A percentile compares a stretch with the other conserved stretches of the same genome.
phyloP scores from a whole-genome alignment of 257 asterid genomes.

The Coffea eugenioides region DNA sequence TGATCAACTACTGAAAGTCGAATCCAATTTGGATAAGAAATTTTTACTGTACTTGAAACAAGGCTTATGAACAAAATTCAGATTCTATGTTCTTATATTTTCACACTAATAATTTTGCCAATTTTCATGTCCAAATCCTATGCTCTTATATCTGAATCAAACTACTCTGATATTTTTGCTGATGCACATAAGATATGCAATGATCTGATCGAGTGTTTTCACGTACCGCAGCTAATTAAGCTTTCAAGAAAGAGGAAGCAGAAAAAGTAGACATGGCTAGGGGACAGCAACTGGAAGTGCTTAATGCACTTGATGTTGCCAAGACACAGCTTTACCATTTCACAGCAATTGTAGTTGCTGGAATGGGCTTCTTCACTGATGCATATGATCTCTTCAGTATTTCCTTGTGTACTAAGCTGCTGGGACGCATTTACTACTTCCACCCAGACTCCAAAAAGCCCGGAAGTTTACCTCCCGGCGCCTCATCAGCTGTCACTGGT shows the following conservation, averaged over 20 bases:
- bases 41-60: neutral
- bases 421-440: conserved; percentile 63
- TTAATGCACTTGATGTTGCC: conserved; percentile 52
- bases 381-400: conserved; percentile 66
- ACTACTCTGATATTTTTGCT: neutral
- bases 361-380: conserved; percentile 72
- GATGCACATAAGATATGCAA: neutral
- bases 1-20: neutral
- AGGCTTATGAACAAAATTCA: neutral
- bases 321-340: conserved; percentile 66
- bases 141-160: neutral
- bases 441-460: conserved; percentile 47
- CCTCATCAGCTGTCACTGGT: conserved; percentile 55
- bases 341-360: conserved; percentile 60
- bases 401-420: conserved; percentile 59
- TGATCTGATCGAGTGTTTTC: neutral
- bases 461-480: conserved; percentile 53
- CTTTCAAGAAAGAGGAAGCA: neutral
- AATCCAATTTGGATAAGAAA: neutral
- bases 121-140: neutral
- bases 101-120: neutral
- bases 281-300: conserved; percentile 39
- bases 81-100: neutral
- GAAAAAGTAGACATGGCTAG: conserved; percentile 21
- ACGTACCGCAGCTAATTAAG: neutral